Percentiles rank a stretch among this genome's conserved stretches.
Evolutionary conservation across 495 filamentous ascomycete species (phyloP).

Genomic region (Aspergillus asperescens): DNA sequence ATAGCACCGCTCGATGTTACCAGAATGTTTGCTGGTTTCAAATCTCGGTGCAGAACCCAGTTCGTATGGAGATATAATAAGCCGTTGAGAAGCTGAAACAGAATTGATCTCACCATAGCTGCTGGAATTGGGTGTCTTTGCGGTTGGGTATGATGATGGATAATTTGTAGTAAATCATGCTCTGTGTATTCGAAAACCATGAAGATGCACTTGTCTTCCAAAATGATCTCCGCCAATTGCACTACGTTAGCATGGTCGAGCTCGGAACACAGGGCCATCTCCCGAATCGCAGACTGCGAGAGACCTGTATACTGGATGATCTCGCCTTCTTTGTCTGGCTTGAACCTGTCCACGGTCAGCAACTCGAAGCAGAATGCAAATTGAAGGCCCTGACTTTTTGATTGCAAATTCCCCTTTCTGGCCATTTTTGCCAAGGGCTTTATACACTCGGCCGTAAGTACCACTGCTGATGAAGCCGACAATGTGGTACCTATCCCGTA

Average conservation of each 20-base stretch:
- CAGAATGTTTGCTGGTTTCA: constrained; percentile 99
- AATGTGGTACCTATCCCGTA: constrained; percentile 88
- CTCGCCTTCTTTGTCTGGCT: constrained; percentile 98
- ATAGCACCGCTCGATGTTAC: constrained; percentile 86
- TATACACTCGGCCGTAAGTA: constrained; percentile 99
- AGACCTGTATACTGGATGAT: constrained; percentile 92
- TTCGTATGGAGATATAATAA: constrained; percentile 92
- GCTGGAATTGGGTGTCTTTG: constrained; percentile 83
- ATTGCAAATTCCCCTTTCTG: constrained; percentile 80
- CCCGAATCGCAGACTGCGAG: constrained; percentile 92
- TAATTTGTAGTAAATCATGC: constrained; percentile 94
- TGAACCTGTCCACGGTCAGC: constrained; percentile 59
- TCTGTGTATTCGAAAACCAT: constrained; percentile 99
- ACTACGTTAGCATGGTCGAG: constrained; percentile 87
- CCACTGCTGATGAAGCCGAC: constrained; percentile 97
- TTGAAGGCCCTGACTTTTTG: constrained; percentile 62
- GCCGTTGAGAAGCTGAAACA: constrained; percentile 92
- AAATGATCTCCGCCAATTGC: constrained; percentile 86
- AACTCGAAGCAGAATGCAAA: neutral
- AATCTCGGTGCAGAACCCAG: constrained; percentile 94
- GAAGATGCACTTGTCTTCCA: constrained; percentile 98
- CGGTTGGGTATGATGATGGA: constrained; percentile 92
- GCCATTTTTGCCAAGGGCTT: constrained; percentile 78
- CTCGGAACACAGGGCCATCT: constrained; percentile 98
- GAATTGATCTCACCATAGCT: constrained; percentile 78